phyloP scores from a whole-genome alignment of 305 asterid genomes.

The Fraxinus greggii region DNA sequence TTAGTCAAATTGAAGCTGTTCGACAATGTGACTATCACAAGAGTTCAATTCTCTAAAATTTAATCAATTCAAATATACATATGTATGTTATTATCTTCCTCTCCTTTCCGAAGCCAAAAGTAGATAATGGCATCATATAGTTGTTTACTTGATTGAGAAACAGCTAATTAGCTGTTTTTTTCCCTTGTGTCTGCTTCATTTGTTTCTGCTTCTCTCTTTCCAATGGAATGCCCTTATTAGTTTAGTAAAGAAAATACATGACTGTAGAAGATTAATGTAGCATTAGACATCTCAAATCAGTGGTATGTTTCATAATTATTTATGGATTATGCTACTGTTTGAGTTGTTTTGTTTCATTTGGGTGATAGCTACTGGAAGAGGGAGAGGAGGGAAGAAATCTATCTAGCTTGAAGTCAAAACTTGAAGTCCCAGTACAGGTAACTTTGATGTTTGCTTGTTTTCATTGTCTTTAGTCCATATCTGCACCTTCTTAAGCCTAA shows the following conservation, averaged over 20 bases:
- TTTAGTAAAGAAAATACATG: not conserved
- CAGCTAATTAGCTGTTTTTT: not conserved
- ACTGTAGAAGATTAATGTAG: constrained; percentile 2
- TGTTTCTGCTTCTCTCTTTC: not conserved
- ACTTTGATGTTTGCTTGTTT: constrained; percentile 15
- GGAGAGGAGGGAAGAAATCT: constrained; percentile 90
- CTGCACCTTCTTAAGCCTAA: constrained; percentile 10
- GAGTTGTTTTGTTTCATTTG: not conserved
- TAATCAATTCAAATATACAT: not conserved
- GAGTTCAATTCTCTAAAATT: not conserved
- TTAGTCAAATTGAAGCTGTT: not conserved
- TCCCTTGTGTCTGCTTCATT: not conserved
- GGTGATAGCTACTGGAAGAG: constrained; percentile 82
- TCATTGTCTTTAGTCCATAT: constrained; percentile 12
- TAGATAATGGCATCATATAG: not conserved
- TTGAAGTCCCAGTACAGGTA: constrained; percentile 99
- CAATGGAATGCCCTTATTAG: not conserved
- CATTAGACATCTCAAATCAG: constrained; percentile 7
- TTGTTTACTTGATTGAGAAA: not conserved
- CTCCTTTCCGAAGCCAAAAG: not conserved
- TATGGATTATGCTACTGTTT: constrained; percentile 21
- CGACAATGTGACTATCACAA: not conserved
- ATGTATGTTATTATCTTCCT: not conserved
- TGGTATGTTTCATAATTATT: constrained; percentile 5
- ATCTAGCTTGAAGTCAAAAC: constrained; percentile 76